Evolutionary conservation across 306 rosid species (phyloP).

Genomic region (Dalbergia cochinchinensis): DNA sequence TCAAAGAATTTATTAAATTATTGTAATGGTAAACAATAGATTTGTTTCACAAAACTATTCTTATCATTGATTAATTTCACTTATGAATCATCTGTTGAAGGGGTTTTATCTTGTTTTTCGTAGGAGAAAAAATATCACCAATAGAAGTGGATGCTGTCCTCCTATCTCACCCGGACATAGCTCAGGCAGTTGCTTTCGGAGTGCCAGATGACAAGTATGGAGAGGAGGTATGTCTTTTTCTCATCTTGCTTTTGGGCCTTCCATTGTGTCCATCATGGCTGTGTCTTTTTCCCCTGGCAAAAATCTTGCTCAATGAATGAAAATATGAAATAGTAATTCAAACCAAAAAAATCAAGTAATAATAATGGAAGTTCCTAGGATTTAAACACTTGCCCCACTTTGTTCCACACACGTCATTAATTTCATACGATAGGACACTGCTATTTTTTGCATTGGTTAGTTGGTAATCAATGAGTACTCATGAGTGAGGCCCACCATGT

Average conservation of each 20-base stretch:
- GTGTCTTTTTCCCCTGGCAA: neutral
- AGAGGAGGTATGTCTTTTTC: slow-evolving; percentile 71
- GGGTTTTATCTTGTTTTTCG: neutral
- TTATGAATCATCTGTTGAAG: neutral
- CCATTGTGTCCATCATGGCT: neutral
- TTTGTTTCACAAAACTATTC: too few species aligned
- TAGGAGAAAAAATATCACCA: slow-evolving; percentile 97
- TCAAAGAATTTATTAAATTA: too few species aligned
- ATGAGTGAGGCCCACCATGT: slow-evolving; percentile 35
- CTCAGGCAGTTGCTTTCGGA: slow-evolving; percentile 90
- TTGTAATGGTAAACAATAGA: too few species aligned
- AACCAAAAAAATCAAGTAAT: neutral
- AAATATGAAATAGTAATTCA: too few species aligned
- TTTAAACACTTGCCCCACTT: neutral
- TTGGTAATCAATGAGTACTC: neutral
- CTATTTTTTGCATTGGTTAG: slow-evolving; percentile 3
- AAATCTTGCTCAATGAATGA: neutral
- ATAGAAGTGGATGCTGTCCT: slow-evolving; percentile 91
- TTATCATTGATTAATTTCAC: too few species aligned
- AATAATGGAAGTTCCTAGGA: neutral
- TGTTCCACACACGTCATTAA: neutral
- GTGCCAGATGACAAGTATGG: slow-evolving; percentile 92
- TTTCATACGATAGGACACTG: neutral
- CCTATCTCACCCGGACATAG: slow-evolving; percentile 68
- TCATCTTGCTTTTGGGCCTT: neutral